Base-by-base conservation (phyloP, 331 rosid species). In the Saraca asoca region DNA sequence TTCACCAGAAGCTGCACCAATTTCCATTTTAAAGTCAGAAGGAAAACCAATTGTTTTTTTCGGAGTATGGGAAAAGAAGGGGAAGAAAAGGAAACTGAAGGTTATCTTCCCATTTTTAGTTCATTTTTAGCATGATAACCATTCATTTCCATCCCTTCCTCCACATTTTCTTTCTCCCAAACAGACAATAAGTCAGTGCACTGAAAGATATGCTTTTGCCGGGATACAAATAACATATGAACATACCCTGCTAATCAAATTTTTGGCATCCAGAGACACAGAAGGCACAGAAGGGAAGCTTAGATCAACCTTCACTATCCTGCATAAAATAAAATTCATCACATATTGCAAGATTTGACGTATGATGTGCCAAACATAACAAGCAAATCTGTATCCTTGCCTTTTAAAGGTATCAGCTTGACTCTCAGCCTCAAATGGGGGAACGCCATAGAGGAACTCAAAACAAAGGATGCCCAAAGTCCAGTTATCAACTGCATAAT, bases 401-500 rank as follows among this genome's bases (percentile, higher is more conserved):
- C 96, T 87, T 74, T 37, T 76, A 66, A 92, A 89, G 43, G 98
- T 92, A 48, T 92, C 98, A 15, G 16, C 66, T 79, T 92, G 96
- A 69, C 85, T 82, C 56, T 89, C 93, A n/a, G 96, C 93, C 86
- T 92, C 98, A 67, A 89, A 92, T 70, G 95, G 98, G 61, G 98
- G 95, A 58, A 33, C 74, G 35, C 98, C 95, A 68, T 77, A 92
- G 58, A 92, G 96, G 67, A 89, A 89, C 78, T 92, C 96, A 55
- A 80, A 92, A 71, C 95, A 89, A 79, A 92, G 95, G 61, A 92
- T 63, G 46, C 98, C 91, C 52, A 92, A 61, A 57, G 96, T 89
- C 96, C 96, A 92, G 73, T 85, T 89, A 79, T 89, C 98, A 74
- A 92, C 91, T 5, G 98, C 76, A 29, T 85, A 79, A 72, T 92